Conservation (phyloP, 116 monocot species). For the Trichopus zeylanicus region DNA sequence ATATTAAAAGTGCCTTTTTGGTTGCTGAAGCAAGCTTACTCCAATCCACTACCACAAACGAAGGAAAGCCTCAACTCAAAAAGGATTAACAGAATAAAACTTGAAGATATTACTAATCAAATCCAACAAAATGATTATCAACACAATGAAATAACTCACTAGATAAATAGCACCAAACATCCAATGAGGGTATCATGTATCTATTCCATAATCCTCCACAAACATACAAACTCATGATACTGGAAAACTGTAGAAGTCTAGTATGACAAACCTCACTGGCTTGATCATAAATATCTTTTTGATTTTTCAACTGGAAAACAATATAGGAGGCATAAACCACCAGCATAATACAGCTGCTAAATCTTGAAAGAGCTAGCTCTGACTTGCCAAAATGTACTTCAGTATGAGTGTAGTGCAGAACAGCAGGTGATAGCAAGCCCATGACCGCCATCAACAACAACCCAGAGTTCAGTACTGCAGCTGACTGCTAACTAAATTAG, state of each 20-base stretch:
- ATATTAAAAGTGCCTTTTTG: too few species aligned
- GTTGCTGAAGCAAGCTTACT: too few species aligned
- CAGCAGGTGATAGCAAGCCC: slow-evolving; percentile 70
- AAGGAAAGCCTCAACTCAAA: too few species aligned
- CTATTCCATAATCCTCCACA: too few species aligned
- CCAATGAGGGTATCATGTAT: too few species aligned
- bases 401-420: slow-evolving; percentile 71
- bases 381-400: slow-evolving; percentile 63
- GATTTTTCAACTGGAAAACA: slow-evolving; percentile 55
- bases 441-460: slow-evolving; percentile 86
- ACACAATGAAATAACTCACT: too few species aligned
- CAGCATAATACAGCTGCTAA: slow-evolving; percentile 87
- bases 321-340: slow-evolving; percentile 63
- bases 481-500: slow-evolving; percentile 33
- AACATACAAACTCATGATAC: too few species aligned
- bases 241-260: background rate
- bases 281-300: slow-evolving; percentile 22
- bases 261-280: slow-evolving; percentile 31
- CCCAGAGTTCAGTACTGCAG: slow-evolving; percentile 70
- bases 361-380: slow-evolving; percentile 74
- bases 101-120: too few species aligned
- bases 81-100: too few species aligned
- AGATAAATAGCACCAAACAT: too few species aligned
- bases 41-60: too few species aligned
- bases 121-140: too few species aligned